These are phyloP conservation scores for Mycena kentingensis DNA, from an alignment of 768 basidiomycete genomes.

Conservation along the genomic window DNA sequence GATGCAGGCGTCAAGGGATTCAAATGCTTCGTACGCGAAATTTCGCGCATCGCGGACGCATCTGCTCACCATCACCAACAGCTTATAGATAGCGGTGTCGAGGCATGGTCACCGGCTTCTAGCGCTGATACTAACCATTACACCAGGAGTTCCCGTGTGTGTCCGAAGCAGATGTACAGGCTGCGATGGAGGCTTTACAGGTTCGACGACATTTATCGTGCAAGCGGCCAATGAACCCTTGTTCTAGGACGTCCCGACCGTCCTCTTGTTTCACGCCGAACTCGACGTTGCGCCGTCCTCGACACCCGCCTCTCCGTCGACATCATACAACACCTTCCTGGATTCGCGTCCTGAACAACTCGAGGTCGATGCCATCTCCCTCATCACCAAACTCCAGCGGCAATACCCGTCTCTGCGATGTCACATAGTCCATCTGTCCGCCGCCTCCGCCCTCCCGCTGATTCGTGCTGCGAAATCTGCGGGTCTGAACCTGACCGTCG, in stretches of 20 bases:
- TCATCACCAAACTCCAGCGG: conserved; percentile 68
- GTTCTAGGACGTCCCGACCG: conserved; percentile 64
- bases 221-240: conserved; percentile 3
- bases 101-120: conserved; percentile 48
- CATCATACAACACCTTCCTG: conserved; percentile 79
- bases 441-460: conserved; percentile 75
- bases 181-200: conserved; percentile 75
- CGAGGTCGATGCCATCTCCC: conserved; percentile 78
- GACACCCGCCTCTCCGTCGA: conserved; percentile 30
- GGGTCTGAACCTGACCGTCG: conserved; percentile 78
- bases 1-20: conserved; percentile 88
- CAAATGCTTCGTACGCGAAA: conserved; percentile 98
- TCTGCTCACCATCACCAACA: no score
- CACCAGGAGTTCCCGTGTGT: conserved; percentile 91
- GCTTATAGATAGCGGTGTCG: conserved; percentile 94
- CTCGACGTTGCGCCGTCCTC: conserved; percentile 44
- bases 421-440: conserved; percentile 96
- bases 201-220: conserved; percentile 38
- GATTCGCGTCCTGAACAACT: conserved; percentile 78
- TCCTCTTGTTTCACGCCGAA: conserved; percentile 93
- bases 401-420: conserved; percentile 70
- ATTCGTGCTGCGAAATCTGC: conserved; percentile 68
- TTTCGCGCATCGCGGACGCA: no score
- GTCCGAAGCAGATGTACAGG: conserved; percentile 61
- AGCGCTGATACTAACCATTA: conserved; percentile 4